Evolutionary conservation across 1,139 yeast genomes (phyloP), one percentile per base, ranked within the genome.

Genomic region (Geotrichum siamense): DNA sequence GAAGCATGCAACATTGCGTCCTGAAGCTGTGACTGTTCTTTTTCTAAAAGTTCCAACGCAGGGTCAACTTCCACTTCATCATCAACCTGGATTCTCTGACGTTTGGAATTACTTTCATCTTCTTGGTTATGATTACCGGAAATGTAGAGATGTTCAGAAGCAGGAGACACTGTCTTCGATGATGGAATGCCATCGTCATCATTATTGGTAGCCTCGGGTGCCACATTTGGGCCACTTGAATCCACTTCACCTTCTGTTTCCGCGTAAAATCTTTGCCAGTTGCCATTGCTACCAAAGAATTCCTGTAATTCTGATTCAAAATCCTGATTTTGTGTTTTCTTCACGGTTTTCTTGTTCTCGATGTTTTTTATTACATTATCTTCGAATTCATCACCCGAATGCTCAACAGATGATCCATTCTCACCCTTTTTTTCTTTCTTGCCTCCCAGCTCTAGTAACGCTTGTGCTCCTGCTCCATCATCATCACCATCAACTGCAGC

Each of bases 1-100:
- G 58, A 50, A 0, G 61, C 61, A 33, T 56, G 58, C 28, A 55
- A 41, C 47, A 58, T 52, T 5, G 61, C 61, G 29, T 55, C 56
- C 39, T 56, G 53, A 15, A 56, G 50, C 22, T 53, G 52, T 17
- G 51, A 47, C 44, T 52, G 57, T 30, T 54, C 52, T 30, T 50
- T 48, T n/a, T 49, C 46, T 33, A 41, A 20, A 38, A 38, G 20
- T 20, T 42, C 41, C 9, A 42, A 17, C 3, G 40, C 45, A 6
- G 50, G 48, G 28, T 44, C 50, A 2, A 41, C 47, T 12, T 33
- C 37, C 13, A 33, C 27, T 8, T 22, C 37, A n/a, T n/a, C n/a
- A n/a, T n/a, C n/a, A n/a, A n/a, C n/a, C 16, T 16, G 19, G 26
- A 33, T 26, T 33, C 27, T 19, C 16, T 33, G 37, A 4, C 37